phyloP scores from a whole-genome alignment of 441 rosid genomes.

The Melastoma candidum region DNA sequence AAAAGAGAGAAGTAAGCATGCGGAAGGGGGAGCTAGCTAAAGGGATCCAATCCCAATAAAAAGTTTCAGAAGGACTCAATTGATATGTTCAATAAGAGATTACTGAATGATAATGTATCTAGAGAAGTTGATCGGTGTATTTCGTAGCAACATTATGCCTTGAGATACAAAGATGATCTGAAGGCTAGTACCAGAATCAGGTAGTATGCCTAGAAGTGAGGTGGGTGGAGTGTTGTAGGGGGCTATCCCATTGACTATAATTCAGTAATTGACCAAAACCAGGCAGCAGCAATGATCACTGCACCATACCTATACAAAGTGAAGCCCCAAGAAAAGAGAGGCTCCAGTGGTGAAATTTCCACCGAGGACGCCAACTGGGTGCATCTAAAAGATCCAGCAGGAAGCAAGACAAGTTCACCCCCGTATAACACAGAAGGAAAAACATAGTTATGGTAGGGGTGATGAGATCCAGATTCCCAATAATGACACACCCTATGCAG shows the following conservation, averaged over 20 bases:
- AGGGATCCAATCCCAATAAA: neutral
- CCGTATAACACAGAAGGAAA: slow-evolving; percentile 88
- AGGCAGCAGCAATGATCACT: slow-evolving; percentile 8
- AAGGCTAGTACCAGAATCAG: no score
- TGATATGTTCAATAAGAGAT: no score
- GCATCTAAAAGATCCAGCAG: slow-evolving; percentile 99
- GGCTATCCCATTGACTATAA: neutral
- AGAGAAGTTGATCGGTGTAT: no score
- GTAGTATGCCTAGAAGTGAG: no score
- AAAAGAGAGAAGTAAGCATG: slow-evolving; percentile 2
- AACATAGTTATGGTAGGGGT: slow-evolving; percentile 96
- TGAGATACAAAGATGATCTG: no score
- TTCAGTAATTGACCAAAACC: slow-evolving; percentile 2
- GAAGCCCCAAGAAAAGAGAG: slow-evolving; percentile 92
- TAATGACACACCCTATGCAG: slow-evolving; percentile 83
- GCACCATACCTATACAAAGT: slow-evolving; percentile 67
- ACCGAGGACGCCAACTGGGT: slow-evolving; percentile 99
- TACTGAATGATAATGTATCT: no score
- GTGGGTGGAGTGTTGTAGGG: neutral
- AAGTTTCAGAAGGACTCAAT: no score
- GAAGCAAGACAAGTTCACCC: slow-evolving; percentile 98
- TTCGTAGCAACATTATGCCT: no score
- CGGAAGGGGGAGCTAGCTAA: neutral
- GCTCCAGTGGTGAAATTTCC: slow-evolving; percentile 99
- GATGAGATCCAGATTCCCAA: slow-evolving; percentile 98